Conservation (phyloP, 2,329 filamentous ascomycete genomes). For the Aspergillus thermomutatus region DNA sequence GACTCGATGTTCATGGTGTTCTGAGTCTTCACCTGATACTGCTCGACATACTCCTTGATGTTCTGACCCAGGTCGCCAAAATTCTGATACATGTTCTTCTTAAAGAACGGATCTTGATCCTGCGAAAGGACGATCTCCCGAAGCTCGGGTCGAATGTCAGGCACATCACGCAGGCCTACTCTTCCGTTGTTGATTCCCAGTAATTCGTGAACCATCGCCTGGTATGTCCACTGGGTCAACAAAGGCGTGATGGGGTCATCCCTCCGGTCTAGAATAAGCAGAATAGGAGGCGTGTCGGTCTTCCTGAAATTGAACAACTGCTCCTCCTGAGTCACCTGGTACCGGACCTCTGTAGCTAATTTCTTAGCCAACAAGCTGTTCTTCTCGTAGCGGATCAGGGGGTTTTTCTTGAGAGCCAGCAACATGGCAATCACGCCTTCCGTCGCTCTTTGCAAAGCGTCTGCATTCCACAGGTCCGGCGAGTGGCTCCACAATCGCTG, state of each 20-base stretch:
- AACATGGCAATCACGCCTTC: conserved; percentile 84
- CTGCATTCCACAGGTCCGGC: conserved; percentile 86
- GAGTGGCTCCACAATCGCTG: conserved; percentile 76
- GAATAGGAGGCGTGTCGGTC: conserved; percentile 88
- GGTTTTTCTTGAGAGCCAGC: conserved; percentile 92
- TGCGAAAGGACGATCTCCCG: conserved; percentile 93
- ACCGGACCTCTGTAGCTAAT: conserved; percentile 85
- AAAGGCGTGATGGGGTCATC: conserved; percentile 94
- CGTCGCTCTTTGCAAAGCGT: conserved; percentile 78
- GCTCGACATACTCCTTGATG: conserved; percentile 98
- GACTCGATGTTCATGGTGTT: conserved; percentile 95
- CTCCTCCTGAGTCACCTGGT: conserved; percentile 91
- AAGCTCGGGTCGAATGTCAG: conserved; percentile 79
- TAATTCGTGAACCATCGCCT: conserved; percentile 98
- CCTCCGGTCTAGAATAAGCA: conserved; percentile 84
- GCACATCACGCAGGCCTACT: conserved; percentile 80
- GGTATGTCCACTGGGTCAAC: conserved; percentile 97
- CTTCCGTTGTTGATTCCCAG: conserved; percentile 93
- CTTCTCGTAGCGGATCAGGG: conserved; percentile 87
- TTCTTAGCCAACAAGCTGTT: conserved; percentile 90
- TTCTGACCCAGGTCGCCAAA: conserved; percentile 94
- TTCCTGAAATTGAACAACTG: conserved; percentile 95
- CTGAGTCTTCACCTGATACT: conserved; percentile 97
- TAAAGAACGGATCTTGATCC: conserved; percentile 98
- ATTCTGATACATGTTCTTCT: conserved; percentile 98